Evolutionary conservation across 1,139 yeast genomes (phyloP), one percentile per base, ranked within the genome.

Genomic region (Debaryomyces fabryi): DNA sequence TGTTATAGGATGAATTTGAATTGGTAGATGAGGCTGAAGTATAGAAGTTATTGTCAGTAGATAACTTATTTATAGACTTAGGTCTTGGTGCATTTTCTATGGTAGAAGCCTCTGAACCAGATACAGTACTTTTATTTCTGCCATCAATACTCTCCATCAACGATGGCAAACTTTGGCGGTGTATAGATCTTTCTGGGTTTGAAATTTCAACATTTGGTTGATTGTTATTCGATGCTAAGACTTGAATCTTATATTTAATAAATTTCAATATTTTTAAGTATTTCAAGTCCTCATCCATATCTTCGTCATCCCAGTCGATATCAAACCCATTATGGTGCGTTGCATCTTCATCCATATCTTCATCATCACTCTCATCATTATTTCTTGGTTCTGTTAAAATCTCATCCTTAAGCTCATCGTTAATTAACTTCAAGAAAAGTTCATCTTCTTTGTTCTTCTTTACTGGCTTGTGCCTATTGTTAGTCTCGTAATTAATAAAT

Each of bases 221-320:
- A 12, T 42, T 38, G 12, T 41, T 23, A 53, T 54, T 12, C 43
- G 20, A 24, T 6, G 51, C 39, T 15, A 62, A 55, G 42, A 49
- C 48, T 21, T 58, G 55, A 39, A 63, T 66, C 53, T 74, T 76
- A 56, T 76, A 75, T 59, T 74, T 69, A 49, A 76, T 63, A 55
- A 71, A 74, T 53, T 76, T 74, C 53, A 76, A 62, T 12, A 74
- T 70, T 47, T 74, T 74, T 53, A 76, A 61, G 49, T 72, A 75
- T 54, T 76, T 76, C 60, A 75, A 67, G 55, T 76, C 80, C 55
- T 76, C 81, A 55, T 75, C 79, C 75, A 76, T 67, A 30, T 74
- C 73, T 53, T 76, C 80, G 54, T 76, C 79, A 51, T 76, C 81
- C 81, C 81, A 76, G 56, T 76, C 81, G 13, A 75, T 74, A 18